Evolutionary conservation across 768 basidiomycete genomes (phyloP), one percentile per base, ranked within the genome.

Genomic region (Dentipellis sp.): DNA sequence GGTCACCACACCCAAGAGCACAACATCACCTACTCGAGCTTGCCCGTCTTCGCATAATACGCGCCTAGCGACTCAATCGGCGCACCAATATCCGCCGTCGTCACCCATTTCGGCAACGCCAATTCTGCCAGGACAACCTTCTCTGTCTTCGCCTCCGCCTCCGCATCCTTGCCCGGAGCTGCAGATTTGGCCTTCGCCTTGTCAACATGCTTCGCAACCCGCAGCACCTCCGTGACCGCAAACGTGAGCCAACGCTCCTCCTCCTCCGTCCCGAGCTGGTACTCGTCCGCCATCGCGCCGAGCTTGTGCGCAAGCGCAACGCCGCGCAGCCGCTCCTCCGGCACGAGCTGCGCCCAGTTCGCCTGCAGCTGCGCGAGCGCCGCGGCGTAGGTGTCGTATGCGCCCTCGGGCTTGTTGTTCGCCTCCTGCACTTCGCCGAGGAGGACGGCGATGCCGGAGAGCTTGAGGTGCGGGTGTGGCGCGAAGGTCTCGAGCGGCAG

Each of bases 31-130:
- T 64, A 84, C 83, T 83, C 77, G n/a, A 73, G 60, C 55, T 78
- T 79, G 19, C 81, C 84, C 37, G 70, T 70, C 36, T 73, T 70
- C 4, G 78, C 77, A 59, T 88, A 86, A 53, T 82, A 81, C 4
- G 75, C 71, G 1, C 80, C 87, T 4, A 89, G 72, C 0, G 83
- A 80, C 61, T 86, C 85, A 36, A 88, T 72, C 1, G 85, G 86
- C 10, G 84, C 82, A 17, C 80, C 83, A 22, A 88, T 68, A 60
- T 88, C 83, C 19, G 77, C 74, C 55, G 72, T 75, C 9, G 73
- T 71, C 49, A 78, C 78, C 87, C 86, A 88, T 17, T 64, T 57
- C 1, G 87, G 86, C 51, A 87, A 61, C 12, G 74, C 73, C 19
- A 88, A 70, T 53, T 81, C 80, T 1, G 77, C 58, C 47, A 67